Base-by-base conservation (phyloP, 2,329 filamentous ascomycete species). In the Colletotrichum falcatum region DNA sequence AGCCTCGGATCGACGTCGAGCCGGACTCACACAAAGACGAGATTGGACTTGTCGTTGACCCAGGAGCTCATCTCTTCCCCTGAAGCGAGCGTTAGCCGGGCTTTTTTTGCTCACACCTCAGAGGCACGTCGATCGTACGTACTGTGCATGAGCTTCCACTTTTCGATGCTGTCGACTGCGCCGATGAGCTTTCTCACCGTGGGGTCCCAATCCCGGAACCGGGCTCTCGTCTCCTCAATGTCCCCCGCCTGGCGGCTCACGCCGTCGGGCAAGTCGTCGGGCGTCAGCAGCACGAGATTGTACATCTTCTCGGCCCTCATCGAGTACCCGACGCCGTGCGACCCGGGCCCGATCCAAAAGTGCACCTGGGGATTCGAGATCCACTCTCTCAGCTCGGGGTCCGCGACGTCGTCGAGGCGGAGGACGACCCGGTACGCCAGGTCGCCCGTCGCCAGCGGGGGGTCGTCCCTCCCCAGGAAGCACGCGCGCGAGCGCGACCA, bases 71-170 rank as follows among this genome's bases (percentile, higher is more conserved):
- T 80, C 72, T 88, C 84, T 2, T 82, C 81, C 54, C 83, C 81
- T 84, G 42, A 33, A 2, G 11, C 12, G 9, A 23, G 20, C 18
- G 28, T 64, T 11, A 73, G 63, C 14, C 5, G 44, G 7, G 26
- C n/a, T n/a, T n/a, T n/a, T n/a, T n/a, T 1, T 1, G 0, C 5
- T 20, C 0, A 61, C 70, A 61, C 42, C 72, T 74, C 75, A 51
- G 0, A 1, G 0, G 1, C 0, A 56, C 68, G 55, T 42, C 72
- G 56, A 0, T 16, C 81, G 73, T 67, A 83, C 82, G 74, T 67
- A 83, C 82, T 74, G 66, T 84, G 81, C 87, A 92, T 90, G 42
- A 93, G 77, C 76, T 89, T 91, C 91, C 91, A 93, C 77, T 92
- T 93, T 48, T 89, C 86, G 0, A 92, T 89, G 1, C 79, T 83